Conservation (phyloP, 1,284 basidiomycete species). For the Mixia osmundae region DNA sequence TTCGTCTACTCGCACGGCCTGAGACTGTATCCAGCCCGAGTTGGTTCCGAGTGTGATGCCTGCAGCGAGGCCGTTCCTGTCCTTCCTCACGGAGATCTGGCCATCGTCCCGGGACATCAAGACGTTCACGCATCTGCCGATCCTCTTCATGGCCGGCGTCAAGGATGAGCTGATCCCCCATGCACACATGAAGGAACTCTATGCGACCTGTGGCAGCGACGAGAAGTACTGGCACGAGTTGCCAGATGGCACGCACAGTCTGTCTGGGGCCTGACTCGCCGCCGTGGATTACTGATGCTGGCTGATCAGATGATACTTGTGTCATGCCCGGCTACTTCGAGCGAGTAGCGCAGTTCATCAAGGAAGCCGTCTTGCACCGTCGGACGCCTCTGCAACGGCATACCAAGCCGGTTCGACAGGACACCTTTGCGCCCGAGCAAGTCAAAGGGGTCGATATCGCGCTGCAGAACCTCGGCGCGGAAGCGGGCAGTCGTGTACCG, state of each 20-base stretch:
- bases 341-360: conserved; percentile 1
- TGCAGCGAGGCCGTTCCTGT: conserved; percentile 45
- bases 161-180: conserved; percentile 66
- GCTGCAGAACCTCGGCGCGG: not conserved
- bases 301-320: not conserved
- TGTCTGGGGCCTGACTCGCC: conserved; percentile 8
- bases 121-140: conserved; percentile 33
- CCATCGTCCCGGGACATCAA: conserved; percentile 6
- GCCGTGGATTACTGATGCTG: conserved; percentile 1
- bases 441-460: not conserved
- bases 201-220: conserved; percentile 30
- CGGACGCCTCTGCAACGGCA: not conserved
- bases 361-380: not conserved
- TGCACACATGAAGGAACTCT: conserved; percentile 57
- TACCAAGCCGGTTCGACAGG: not conserved
- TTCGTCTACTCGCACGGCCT: too few relatives aligned
- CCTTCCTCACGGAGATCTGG: conserved; percentile 78
- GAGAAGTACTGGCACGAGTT: conserved; percentile 25
- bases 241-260: conserved; percentile 12
- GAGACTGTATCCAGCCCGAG: conserved; percentile 29
- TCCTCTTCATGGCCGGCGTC: conserved; percentile 60
- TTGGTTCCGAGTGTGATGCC: conserved; percentile 65
- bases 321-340: conserved; percentile 1
- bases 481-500: not conserved
- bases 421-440: not conserved